Evolutionary conservation across 495 filamentous ascomycete genomes (phyloP).

Genomic region (Penicillium pancosmium): DNA sequence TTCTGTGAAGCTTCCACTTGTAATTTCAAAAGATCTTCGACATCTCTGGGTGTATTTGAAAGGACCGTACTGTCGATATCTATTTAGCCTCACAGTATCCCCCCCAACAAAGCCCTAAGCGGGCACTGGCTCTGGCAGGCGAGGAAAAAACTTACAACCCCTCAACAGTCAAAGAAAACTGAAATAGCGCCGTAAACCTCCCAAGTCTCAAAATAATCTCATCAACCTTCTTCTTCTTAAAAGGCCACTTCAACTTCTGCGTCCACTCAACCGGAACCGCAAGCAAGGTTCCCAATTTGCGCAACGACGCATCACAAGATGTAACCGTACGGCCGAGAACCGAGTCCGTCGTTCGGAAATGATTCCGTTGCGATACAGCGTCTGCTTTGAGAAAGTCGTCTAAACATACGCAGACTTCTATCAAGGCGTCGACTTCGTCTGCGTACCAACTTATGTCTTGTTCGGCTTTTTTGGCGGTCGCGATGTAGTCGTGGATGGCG

Average conservation of each 20-base stretch:
- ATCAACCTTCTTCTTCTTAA: background rate
- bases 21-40: conserved; percentile 2
- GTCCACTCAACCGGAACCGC: background rate
- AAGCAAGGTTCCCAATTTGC: background rate
- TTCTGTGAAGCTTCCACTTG: background rate
- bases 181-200: background rate
- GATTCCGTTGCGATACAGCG: background rate
- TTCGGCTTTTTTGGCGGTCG: background rate
- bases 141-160: background rate
- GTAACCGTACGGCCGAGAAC: conserved; percentile 1
- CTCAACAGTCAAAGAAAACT: background rate
- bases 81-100: background rate
- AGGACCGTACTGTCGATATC: background rate
- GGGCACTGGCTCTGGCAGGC: too few relatives aligned
- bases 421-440: background rate
- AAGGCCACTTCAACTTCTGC: conserved; percentile 3
- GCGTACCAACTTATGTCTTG: background rate
- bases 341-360: background rate
- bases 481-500: conserved; percentile 4
- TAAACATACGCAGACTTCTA: background rate
- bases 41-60: background rate
- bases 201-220: background rate
- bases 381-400: background rate
- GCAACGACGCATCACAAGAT: background rate
- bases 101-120: background rate